Base-by-base conservation (phyloP, 2,329 filamentous ascomycete genomes). In the Xylariaceae sp. region DNA sequence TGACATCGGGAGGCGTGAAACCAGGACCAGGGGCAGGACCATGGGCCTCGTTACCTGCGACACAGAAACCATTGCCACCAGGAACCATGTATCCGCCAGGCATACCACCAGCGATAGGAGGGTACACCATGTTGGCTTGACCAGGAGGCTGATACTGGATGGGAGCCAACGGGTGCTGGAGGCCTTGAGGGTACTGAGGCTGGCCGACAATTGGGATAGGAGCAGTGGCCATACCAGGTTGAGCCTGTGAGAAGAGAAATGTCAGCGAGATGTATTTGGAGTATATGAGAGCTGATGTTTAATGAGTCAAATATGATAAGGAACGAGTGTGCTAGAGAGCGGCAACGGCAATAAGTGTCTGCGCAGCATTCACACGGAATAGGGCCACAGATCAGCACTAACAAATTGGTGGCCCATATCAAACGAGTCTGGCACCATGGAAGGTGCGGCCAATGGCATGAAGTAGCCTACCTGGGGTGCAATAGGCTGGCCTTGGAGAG, bases 1-100 rank as follows among this genome's bases (percentile, higher is more conserved):
- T 61, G 45, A 77, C 66, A 47, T 80, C 73, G n/a, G 71, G 67
- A 6, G 43, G 9, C 37, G 37, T 31, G 19, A 29, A 29, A 19
- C 39, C 24, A 16, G 30, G 26, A 22, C 40, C 28, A 15, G 30
- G 26, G 19, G 42, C 39, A 26, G 38, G 37, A n/a, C n/a, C n/a
- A n/a, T n/a, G 19, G 34, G 34, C 35, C 19, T 43, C 51, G 29
- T 43, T 44, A 30, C 43, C 44, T 22, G 39, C 30, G 19, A 50
- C 36, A 9, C 39, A 13, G 18, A 18, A 26, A 19, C 37, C 35
- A 16, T 41, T 36, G 2, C 16, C 33, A 44, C 39, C 9, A 38
- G 18, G 16, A 26, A 11, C 22, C 22, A 26, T 26, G 16, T 32
- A 32, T 7, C 30, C 30, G 16, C 30, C 30, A 32, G 30, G 30